Conservation (phyloP, 2,329 filamentous ascomycete species). For the Fusarium palustre region DNA sequence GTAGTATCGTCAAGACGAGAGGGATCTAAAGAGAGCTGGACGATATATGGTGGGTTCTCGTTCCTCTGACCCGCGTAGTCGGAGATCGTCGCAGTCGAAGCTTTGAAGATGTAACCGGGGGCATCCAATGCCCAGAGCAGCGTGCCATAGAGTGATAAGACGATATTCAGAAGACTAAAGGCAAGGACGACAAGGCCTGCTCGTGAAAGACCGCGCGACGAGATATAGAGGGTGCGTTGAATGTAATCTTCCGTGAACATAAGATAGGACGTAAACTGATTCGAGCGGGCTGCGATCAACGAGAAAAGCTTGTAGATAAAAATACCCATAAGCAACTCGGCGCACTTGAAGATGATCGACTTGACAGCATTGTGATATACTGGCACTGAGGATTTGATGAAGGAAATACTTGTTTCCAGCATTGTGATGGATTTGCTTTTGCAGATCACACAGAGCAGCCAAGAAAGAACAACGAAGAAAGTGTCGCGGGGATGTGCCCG, state of each 20-base stretch:
- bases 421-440: neutral
- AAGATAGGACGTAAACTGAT: slow-evolving; percentile 37
- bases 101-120: slow-evolving; percentile 29
- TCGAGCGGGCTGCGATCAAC: slow-evolving; percentile 25
- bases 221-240: slow-evolving; percentile 21
- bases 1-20: neutral
- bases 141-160: slow-evolving; percentile 28
- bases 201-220: slow-evolving; percentile 25
- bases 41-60: slow-evolving; percentile 19
- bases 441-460: neutral
- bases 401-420: slow-evolving; percentile 15
- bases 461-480: neutral
- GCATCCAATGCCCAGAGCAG: slow-evolving; percentile 36
- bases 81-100: neutral
- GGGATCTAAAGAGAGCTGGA: slow-evolving; percentile 14
- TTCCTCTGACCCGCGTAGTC: slow-evolving; percentile 18
- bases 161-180: slow-evolving; percentile 25
- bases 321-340: slow-evolving; percentile 32
- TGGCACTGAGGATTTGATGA: slow-evolving; percentile 31
- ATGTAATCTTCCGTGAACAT: slow-evolving; percentile 41
- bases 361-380: slow-evolving; percentile 39
- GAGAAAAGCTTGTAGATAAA: slow-evolving; percentile 37
- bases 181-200: slow-evolving; percentile 18
- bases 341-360: slow-evolving; percentile 33
- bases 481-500: neutral